Evolutionary conservation across 2,329 filamentous ascomycete species (phyloP).

Genomic region (Verticillium longisporum): DNA sequence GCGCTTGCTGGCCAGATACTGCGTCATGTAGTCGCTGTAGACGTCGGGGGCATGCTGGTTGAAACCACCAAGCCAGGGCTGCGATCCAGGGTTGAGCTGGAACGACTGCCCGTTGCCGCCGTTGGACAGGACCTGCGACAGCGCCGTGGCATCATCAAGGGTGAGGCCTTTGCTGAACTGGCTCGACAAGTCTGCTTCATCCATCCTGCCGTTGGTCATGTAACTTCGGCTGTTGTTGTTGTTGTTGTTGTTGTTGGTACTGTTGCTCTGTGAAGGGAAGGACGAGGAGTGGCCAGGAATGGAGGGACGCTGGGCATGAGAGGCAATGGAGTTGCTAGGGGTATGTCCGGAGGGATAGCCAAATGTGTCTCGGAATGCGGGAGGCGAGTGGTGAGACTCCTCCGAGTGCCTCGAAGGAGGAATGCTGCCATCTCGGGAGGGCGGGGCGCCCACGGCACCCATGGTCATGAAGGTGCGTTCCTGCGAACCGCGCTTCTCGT

Average conservation of each 20-base stretch:
- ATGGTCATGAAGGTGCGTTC: conserved; percentile 35
- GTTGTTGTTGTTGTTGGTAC: conserved; percentile 19
- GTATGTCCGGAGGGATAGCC: conserved; percentile 26
- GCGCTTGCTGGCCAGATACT: conserved; percentile 18
- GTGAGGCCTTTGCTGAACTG: conserved; percentile 24
- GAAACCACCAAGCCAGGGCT: conserved; percentile 34
- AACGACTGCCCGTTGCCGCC: conserved; percentile 25
- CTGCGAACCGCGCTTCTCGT: conserved; percentile 24
- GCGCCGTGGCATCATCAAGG: conserved; percentile 22
- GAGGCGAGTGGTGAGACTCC: conserved; percentile 23
- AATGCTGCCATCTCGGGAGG: conserved; percentile 47
- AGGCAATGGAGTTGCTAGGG: conserved; percentile 37
- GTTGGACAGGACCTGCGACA: conserved; percentile 9
- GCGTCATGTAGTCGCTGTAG: conserved; percentile 21
- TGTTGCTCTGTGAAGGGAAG: conserved; percentile 32
- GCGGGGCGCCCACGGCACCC: conserved; percentile 25
- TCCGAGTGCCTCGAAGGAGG: conserved; percentile 50
- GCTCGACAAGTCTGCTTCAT: conserved; percentile 27
- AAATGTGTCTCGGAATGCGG: conserved; percentile 24
- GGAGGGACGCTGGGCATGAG: conserved; percentile 29
- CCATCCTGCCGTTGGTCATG: conserved; percentile 27
- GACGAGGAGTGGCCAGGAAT: conserved; percentile 38
- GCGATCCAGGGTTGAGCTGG: conserved; percentile 39
- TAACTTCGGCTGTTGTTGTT: conserved; percentile 12
- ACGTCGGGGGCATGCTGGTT: conserved; percentile 22